phyloP scores from a whole-genome alignment of 352 stramenopile species.

The Pythium guiyangense region DNA sequence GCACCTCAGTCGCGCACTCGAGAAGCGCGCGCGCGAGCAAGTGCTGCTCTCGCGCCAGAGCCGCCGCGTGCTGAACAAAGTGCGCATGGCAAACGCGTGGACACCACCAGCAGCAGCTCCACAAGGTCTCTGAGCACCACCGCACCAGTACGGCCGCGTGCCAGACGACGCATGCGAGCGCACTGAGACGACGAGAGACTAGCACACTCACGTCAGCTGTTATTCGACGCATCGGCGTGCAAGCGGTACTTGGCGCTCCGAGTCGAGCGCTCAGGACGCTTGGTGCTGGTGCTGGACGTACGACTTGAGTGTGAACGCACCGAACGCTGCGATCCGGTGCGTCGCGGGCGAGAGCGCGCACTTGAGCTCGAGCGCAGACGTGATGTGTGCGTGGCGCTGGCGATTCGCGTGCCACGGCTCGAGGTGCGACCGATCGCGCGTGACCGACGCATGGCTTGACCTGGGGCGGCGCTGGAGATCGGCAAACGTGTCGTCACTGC shows the following conservation, averaged over 20 bases:
- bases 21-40: constrained; percentile 28
- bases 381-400: constrained; percentile 4
- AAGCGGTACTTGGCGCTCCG: constrained; percentile 4
- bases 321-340: neutral
- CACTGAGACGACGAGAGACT: neutral
- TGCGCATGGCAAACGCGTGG: constrained; percentile 18
- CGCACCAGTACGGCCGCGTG: too few species aligned
- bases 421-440: neutral
- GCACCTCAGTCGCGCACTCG: constrained; percentile 20
- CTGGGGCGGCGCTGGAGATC: neutral
- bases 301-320: constrained; percentile 5
- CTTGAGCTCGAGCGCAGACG: too few species aligned
- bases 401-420: neutral
- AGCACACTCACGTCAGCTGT: neutral
- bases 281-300: neutral
- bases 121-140: neutral
- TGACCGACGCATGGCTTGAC: neutral
- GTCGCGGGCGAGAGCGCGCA: too few species aligned
- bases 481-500: neutral
- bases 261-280: neutral
- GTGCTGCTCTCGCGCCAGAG: constrained; percentile 25
- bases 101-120: constrained; percentile 1
- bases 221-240: constrained; percentile 1
- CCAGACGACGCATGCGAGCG: neutral
- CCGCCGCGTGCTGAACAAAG: constrained; percentile 33